These are phyloP conservation scores for Flagelloscypha sp. DNA, from an alignment of 768 basidiomycete genomes.

Conservation along the genomic window DNA sequence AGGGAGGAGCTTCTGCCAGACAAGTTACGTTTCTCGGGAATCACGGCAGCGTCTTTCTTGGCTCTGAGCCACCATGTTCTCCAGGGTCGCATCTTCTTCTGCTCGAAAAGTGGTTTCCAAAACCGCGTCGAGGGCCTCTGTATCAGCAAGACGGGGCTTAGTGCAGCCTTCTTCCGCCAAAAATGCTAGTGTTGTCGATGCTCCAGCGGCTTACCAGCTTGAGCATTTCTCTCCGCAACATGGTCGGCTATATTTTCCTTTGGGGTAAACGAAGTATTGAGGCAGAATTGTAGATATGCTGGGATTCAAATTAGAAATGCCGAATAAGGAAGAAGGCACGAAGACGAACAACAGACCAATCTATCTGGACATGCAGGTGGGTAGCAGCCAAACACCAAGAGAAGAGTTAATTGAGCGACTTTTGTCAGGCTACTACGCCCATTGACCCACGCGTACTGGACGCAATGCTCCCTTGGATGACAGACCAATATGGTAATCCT, in stretches of 20 bases:
- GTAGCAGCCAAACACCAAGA: conserved; percentile 13
- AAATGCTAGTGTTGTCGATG: conserved; percentile 74
- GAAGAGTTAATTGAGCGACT: conserved; percentile 7
- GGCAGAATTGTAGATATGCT: conserved; percentile 68
- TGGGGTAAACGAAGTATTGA: not conserved
- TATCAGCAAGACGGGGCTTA: conserved; percentile 40
- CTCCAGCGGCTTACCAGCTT: conserved; percentile 66
- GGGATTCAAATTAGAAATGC: conserved; percentile 73
- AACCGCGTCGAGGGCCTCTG: conserved; percentile 16
- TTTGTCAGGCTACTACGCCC: conserved; percentile 83
- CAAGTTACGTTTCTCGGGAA: conserved; percentile 4
- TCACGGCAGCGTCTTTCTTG: conserved; percentile 1
- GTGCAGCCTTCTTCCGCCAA: conserved; percentile 81
- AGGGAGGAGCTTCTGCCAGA: conserved; percentile 8
- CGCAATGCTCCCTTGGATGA: conserved; percentile 91
- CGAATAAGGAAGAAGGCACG: conserved; percentile 47
- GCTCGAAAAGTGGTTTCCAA: conserved; percentile 25
- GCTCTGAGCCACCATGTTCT: conserved; percentile 39
- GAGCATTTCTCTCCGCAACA: conserved; percentile 66
- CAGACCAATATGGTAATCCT: conserved; percentile 95
- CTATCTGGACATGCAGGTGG: conserved; percentile 95
- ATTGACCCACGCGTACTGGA: conserved; percentile 96
- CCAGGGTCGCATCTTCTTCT: conserved; percentile 40
- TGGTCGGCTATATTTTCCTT: conserved; percentile 32
- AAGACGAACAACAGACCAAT: conserved; percentile 75